These are phyloP conservation scores for Colletotrichum aenigma DNA, from an alignment of 2,329 filamentous ascomycete species.

Conservation along the genomic window DNA sequence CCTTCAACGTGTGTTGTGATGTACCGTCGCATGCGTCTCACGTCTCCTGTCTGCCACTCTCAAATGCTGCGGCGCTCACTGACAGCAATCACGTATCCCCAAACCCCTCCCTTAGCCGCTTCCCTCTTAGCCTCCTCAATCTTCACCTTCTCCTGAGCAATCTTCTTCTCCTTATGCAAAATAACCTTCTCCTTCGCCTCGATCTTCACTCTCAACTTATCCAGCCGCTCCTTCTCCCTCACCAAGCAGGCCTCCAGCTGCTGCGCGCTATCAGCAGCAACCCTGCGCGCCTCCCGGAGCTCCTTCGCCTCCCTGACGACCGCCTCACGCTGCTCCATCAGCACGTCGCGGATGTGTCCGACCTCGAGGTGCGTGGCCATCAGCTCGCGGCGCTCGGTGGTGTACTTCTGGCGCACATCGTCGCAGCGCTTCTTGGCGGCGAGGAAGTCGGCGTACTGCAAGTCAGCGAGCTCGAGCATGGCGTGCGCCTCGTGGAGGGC, in stretches of 20 bases:
- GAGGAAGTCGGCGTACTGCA: not conserved
- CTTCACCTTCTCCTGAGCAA: not conserved
- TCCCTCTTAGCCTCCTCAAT: not conserved
- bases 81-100: not conserved
- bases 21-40: not conserved
- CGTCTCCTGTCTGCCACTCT: not conserved
- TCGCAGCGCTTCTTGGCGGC: not conserved
- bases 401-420: not conserved
- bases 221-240: not conserved
- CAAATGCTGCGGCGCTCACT: not conserved
- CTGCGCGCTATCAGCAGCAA: not conserved
- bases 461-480: not conserved
- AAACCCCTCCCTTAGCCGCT: not conserved
- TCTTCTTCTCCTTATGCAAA: not conserved
- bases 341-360: not conserved
- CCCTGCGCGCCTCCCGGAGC: not conserved
- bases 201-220: not conserved
- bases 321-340: fast-evolving
- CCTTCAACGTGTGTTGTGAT: not conserved
- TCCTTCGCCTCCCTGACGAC: not conserved
- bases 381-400: not conserved
- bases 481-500: not conserved
- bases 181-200: not conserved
- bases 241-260: not conserved
- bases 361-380: not conserved